Base-by-base conservation (phyloP, 2,329 filamentous ascomycete genomes). In the Scedosporium dehoogii region DNA sequence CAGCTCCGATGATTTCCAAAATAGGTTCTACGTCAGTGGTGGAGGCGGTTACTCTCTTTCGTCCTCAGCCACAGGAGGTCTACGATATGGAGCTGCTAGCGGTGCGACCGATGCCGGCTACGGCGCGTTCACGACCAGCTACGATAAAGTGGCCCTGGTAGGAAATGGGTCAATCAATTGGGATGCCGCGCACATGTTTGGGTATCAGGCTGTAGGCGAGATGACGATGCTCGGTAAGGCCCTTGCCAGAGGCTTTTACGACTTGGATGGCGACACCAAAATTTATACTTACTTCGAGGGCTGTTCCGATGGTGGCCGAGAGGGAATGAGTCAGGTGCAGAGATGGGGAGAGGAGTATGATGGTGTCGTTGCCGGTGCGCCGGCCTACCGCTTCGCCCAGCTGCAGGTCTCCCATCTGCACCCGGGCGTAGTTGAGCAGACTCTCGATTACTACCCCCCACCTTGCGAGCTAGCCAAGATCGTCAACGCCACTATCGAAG, bases 151-250 rank as follows among this genome's bases (percentile, higher is more conserved):
- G 1, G 71, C 75, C 14, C 71, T 81, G 1, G 68, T 70, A 59
- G 76, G 71, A n/a, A 82, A 84, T 63, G 80, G 80, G 10, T 77
- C 78, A 3, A 73, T 81, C 66, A 80, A 83, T 69, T 82, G 75
- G 71, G 74, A 83, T 41, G 71, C 76, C 1, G 72, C 76, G 3
- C 75, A 79, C 70, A 80, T 78, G 72, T 83, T 82, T 61, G 74
- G 72, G 0, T 83, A 83, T 70, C 73, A 78, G 64, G 81, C 77
- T 0, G 71, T 82, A 1, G 76, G 77, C 55, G 82, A 85, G 69
- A 76, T 83, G 74, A 41, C 33, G 5, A 4, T 58, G 3, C 67
- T 82, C 10, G 78, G 78, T 25, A 81, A 81, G 65, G 69, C 71
- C 2, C 61, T 82, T 51, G 73, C 76, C 18, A 68, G 69, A 63